These are phyloP conservation scores for Aspergillus sparsus DNA, from an alignment of 495 filamentous ascomycete genomes.

Conservation along the genomic window DNA sequence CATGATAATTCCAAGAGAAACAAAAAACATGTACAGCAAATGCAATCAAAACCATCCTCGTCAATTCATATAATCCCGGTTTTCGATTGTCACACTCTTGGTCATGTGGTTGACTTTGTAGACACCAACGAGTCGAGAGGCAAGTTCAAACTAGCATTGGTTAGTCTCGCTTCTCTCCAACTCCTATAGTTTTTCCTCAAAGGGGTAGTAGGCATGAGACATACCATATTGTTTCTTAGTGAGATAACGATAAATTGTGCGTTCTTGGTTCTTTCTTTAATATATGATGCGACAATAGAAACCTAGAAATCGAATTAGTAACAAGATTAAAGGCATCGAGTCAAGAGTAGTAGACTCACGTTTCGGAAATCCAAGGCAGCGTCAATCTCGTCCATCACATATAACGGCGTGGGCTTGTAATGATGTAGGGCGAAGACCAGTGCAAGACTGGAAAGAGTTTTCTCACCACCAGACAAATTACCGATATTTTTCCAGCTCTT, in stretches of 20 bases:
- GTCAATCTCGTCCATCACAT: constrained; percentile 99
- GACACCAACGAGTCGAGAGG: constrained; percentile 87
- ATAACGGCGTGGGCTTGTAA: constrained; percentile 95
- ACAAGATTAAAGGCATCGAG: not conserved
- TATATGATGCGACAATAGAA: constrained; percentile 96
- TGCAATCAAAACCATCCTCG: constrained; percentile 29
- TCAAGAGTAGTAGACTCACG: constrained; percentile 54
- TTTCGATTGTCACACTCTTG: constrained; percentile 95
- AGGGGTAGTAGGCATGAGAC: constrained; percentile 9
- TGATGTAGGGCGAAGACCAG: constrained; percentile 97
- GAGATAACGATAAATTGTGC: constrained; percentile 99
- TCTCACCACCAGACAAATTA: constrained; percentile 93
- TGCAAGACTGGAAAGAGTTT: constrained; percentile 91
- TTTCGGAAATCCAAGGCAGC: constrained; percentile 97
- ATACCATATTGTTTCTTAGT: constrained; percentile 91
- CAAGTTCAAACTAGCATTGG: constrained; percentile 74
- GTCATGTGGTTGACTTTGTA: constrained; percentile 99
- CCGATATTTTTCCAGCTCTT: constrained; percentile 99
- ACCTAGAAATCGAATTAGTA: constrained; percentile 59
- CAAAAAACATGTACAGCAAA: constrained; percentile 13
- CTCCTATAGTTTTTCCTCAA: too few relatives aligned
- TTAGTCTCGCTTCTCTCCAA: not conserved
- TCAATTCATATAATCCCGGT: constrained; percentile 73
- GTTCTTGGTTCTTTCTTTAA: constrained; percentile 98
- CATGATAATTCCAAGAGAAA: constrained; percentile 7